Evolutionary conservation across 768 basidiomycete genomes (phyloP).

Genomic region (Sistotremastrum suecicum): DNA sequence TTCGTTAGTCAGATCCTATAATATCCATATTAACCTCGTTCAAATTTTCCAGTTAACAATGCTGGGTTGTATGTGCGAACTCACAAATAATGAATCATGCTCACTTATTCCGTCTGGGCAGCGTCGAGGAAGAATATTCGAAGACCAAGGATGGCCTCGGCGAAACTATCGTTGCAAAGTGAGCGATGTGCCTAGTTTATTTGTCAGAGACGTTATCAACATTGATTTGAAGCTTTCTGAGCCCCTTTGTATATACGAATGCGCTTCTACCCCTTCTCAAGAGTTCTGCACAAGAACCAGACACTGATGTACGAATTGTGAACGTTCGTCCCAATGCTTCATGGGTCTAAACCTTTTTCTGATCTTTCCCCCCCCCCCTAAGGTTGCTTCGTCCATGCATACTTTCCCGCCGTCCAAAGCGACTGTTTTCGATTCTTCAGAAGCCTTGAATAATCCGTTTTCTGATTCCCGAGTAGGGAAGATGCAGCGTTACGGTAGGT

Average conservation of each 20-base stretch:
- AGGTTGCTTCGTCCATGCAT: slow-evolving; percentile 10
- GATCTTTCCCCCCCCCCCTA: slow-evolving; percentile 2
- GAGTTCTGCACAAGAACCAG: slow-evolving; percentile 13
- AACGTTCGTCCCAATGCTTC: slow-evolving; percentile 8
- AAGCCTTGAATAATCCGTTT: slow-evolving; percentile 22
- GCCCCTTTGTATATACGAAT: slow-evolving; percentile 15
- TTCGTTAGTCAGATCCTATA: no score
- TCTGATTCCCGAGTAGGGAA: no score
- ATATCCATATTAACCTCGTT: no score
- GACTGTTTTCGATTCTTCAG: slow-evolving; percentile 16
- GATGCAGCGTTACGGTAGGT: neutral
- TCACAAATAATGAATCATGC: no score
- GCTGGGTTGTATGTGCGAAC: slow-evolving; percentile 28
- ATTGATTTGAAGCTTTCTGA: slow-evolving; percentile 2
- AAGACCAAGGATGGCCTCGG: no score
- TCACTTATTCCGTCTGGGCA: no score
- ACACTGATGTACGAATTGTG: slow-evolving; percentile 19
- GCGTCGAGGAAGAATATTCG: no score
- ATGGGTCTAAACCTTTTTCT: neutral
- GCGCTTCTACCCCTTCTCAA: slow-evolving; percentile 18
- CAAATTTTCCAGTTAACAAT: slow-evolving; percentile 34
- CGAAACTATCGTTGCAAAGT: no score
- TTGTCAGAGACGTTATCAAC: no score
- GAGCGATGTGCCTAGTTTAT: no score
- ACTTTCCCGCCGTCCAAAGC: slow-evolving; percentile 7